Base-by-base conservation (phyloP, 1,139 yeast genomes). In the Zygotorulaspora mrakii region DNA sequence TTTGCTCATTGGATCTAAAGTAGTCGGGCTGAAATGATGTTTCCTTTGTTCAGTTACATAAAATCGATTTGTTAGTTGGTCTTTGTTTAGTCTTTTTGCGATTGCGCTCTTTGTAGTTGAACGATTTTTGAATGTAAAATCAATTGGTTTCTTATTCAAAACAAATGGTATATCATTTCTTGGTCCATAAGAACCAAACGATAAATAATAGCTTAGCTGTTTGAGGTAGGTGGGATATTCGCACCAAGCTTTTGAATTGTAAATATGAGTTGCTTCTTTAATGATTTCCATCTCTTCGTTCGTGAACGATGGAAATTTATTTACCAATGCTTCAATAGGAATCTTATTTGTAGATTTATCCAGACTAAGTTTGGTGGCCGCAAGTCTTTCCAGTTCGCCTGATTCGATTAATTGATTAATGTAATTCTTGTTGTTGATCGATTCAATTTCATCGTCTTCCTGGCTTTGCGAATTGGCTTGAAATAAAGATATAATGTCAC, bases 141-240 rank as follows among this genome's bases (percentile, higher is more conserved):
- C 37, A n/a, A 38, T 31, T 5, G 43, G 42, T 23, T 34, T 37
- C 12, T 21, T 22, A 2, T 7, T 12, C 12, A 37, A 18, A 18
- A 31, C 30, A 31, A 46, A 48, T 9, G 41, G 39, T 11, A 44
- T 31, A 20, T 39, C 47, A 9, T 34, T 23, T 37, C 64, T 46
- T 11, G 63, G 62, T 1, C 63, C 64, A 37, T 54, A 49, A 2
- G 56, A 43, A 2, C 63, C 64, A 40, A 42, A 59, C 4, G 55
- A 49, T 11, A 50, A 37, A 23, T 48, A 49, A 37, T 46, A 59
- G 30, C 48, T 46, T 16, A 56, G 37, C 40, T 52, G 61, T 39
- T 55, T 49, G 18, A 48, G 35, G 22, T 46, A 43, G 1, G 13
- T 31, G 2, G 61, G 57, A 5, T 48, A 13, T 7, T 37, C 28